Percentiles rank a stretch among this genome's conserved stretches.
Conservation (phyloP, 345 rosid species). For the Euphorbia peplus region DNA sequence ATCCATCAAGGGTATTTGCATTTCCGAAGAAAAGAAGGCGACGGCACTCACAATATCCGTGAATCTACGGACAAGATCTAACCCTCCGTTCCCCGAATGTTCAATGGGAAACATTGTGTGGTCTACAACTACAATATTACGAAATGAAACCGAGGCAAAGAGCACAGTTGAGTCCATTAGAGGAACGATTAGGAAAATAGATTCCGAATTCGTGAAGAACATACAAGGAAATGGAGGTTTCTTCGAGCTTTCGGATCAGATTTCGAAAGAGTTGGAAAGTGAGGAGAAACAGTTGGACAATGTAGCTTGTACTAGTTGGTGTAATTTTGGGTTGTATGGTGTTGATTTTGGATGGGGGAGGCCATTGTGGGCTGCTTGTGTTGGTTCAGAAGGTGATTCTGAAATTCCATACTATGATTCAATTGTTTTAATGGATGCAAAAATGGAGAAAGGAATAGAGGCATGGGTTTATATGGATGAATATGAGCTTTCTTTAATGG, state of each 20-base stretch:
- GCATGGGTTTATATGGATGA: slow-evolving; percentile 7
- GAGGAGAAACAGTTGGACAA: neutral
- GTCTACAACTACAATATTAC: neutral
- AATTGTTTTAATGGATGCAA: slow-evolving; percentile 4
- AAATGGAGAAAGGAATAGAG: too few species aligned
- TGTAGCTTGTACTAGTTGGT: neutral
- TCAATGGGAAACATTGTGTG: neutral
- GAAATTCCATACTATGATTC: neutral
- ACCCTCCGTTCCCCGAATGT: neutral
- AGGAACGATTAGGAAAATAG: neutral
- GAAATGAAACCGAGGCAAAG: neutral
- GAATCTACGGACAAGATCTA: neutral
- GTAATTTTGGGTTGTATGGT: too few species aligned
- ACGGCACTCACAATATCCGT: neutral
- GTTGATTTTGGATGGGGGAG: neutral
- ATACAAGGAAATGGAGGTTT: neutral
- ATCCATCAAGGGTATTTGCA: neutral
- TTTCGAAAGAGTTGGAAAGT: neutral
- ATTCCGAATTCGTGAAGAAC: neutral
- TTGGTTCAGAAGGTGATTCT: neutral
- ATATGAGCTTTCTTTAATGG: slow-evolving; percentile 1
- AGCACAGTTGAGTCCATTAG: neutral
- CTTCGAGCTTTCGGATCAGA: neutral
- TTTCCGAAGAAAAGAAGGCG: neutral
- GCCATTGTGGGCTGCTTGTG: neutral